These are phyloP conservation scores for Alternaria dauci DNA, from an alignment of 2,329 filamentous ascomycete species.

Conservation along the genomic window DNA sequence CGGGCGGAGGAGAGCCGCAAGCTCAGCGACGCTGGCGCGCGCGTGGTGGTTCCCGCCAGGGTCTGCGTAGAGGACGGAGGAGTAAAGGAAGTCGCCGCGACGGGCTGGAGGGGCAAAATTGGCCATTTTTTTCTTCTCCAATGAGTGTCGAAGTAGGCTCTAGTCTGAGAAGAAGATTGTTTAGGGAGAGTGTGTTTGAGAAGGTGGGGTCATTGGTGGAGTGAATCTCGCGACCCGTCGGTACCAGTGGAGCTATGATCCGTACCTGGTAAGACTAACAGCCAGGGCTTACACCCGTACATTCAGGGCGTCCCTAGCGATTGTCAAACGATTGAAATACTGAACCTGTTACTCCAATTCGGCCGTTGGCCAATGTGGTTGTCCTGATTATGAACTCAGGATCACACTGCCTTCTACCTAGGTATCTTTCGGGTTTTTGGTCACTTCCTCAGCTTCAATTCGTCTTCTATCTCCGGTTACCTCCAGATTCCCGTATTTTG, in stretches of 20 bases:
- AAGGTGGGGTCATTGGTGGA: neutral
- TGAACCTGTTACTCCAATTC: neutral
- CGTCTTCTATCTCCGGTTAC: fast-evolving
- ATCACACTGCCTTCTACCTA: too few species aligned
- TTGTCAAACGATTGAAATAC: too few species aligned
- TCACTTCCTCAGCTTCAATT: neutral
- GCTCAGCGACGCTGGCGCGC: conserved; percentile 42
- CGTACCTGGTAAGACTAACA: neutral
- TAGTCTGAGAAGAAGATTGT: neutral
- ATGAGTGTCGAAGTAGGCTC: neutral
- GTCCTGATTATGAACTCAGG: too few species aligned
- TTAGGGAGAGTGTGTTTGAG: neutral
- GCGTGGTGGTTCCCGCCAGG: conserved; percentile 43
- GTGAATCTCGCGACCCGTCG: neutral
- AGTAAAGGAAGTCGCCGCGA: conserved; percentile 41
- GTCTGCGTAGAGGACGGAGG: conserved; percentile 42
- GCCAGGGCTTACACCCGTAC: neutral
- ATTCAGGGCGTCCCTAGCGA: fast-evolving
- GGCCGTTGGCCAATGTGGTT: neutral
- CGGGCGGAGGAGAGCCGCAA: conserved; percentile 41
- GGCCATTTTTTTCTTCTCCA: conserved; percentile 15
- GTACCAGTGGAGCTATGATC: neutral
- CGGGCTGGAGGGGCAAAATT: conserved; percentile 41
- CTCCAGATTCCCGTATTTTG: fast-evolving
- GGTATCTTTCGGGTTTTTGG: too few species aligned